Evolutionary conservation across 2,329 filamentous ascomycete species (phyloP).

Genomic region (Botrytis sinoallii): DNA sequence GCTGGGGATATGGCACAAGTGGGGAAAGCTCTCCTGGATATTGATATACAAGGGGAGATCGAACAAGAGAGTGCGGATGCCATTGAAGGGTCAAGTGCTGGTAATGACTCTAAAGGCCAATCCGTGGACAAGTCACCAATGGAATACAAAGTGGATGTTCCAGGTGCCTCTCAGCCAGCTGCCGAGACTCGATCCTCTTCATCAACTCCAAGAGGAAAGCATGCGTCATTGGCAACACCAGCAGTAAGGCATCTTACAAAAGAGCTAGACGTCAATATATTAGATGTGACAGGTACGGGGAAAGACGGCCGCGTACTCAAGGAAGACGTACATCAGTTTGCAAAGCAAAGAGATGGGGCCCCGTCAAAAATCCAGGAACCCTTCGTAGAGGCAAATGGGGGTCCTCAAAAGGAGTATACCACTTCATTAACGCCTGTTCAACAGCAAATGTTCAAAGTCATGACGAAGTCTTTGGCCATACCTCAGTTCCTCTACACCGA

Average conservation of each 20-base stretch:
- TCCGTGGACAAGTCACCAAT: not conserved
- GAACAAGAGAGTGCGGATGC: constrained; percentile 56
- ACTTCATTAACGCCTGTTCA: constrained; percentile 75
- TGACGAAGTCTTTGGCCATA: constrained; percentile 88
- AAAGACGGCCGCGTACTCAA: constrained; percentile 89
- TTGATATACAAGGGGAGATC: constrained; percentile 81
- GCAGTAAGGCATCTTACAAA: constrained; percentile 87
- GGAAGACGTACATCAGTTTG: constrained; percentile 79
- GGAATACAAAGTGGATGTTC: constrained; percentile 12
- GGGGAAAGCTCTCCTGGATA: constrained; percentile 90
- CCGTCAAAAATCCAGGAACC: constrained; percentile 27
- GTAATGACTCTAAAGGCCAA: constrained; percentile 26
- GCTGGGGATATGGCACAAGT: constrained; percentile 95
- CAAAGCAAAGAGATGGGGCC: constrained; percentile 51
- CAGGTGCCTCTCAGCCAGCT: constrained; percentile 11
- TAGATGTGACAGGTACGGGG: constrained; percentile 77
- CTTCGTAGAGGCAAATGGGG: constrained; percentile 21
- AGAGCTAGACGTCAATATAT: constrained; percentile 73
- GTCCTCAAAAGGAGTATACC: constrained; percentile 62
- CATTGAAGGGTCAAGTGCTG: constrained; percentile 37
- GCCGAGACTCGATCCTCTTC: not conserved
- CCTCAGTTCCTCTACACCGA: constrained; percentile 96
- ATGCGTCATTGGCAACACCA: constrained; percentile 78
- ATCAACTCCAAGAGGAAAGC: constrained; percentile 49
- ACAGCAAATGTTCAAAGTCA: constrained; percentile 93